Conservation (phyloP, 2,329 filamentous ascomycete genomes). For the Talaromyces pinophilus region DNA sequence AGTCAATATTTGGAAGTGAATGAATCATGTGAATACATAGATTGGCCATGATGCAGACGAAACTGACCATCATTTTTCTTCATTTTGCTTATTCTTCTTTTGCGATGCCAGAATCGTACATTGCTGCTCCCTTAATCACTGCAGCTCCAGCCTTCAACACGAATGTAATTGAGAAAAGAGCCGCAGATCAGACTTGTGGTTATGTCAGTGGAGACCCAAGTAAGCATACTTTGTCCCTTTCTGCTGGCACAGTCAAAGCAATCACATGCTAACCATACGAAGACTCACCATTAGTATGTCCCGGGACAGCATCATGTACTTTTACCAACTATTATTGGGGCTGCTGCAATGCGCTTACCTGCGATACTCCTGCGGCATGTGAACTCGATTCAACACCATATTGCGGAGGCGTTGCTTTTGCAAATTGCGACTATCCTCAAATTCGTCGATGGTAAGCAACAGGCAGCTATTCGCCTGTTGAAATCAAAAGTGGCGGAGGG, state of each 20-base stretch:
- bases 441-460: conserved; percentile 11
- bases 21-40: neutral
- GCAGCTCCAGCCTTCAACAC: neutral
- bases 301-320: conserved; percentile 10
- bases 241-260: neutral
- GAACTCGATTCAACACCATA: conserved; percentile 6
- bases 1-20: neutral
- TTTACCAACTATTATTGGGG: conserved; percentile 15
- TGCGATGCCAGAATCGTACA: neutral
- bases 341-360: conserved; percentile 8
- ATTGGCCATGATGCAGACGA: neutral
- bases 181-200: conserved; percentile 14
- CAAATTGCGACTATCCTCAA: conserved; percentile 5
- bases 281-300: conserved; percentile 16
- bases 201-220: conserved; percentile 16
- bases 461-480: neutral
- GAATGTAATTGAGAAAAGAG: conserved; percentile 2
- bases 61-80: neutral
- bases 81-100: neutral
- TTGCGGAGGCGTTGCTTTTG: conserved; percentile 9
- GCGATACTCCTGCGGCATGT: conserved; percentile 9
- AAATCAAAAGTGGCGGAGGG: neutral
- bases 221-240: neutral
- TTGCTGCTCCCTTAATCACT: conserved; percentile 7
- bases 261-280: neutral